These are phyloP conservation scores for Fusarium algeriense DNA, from an alignment of 2,329 filamentous ascomycete genomes.

Conservation along the genomic window DNA sequence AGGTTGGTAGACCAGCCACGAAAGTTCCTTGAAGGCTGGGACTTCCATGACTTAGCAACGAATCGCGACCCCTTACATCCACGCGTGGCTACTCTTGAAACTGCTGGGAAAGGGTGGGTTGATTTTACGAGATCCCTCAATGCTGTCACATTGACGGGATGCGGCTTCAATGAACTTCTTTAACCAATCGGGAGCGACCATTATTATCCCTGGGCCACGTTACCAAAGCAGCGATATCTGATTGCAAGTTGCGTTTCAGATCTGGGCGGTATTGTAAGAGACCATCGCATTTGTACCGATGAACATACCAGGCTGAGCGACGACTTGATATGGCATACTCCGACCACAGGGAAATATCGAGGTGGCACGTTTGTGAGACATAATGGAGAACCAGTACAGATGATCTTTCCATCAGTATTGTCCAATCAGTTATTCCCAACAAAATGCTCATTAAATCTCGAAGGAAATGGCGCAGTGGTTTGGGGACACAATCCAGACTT, in stretches of 20 bases:
- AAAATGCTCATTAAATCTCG: accelerated
- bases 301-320: not conserved
- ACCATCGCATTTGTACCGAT: not conserved
- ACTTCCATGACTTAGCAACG: not conserved
- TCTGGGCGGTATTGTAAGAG: not conserved
- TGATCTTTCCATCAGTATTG: not conserved
- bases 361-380: accelerated
- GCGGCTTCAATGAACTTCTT: not conserved
- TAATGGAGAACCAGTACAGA: not conserved
- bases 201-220: not conserved
- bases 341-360: accelerated
- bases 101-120: not conserved
- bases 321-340: not conserved
- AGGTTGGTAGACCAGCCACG: accelerated
- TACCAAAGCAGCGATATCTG: accelerated
- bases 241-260: not conserved
- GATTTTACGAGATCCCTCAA: accelerated
- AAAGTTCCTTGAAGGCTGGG: not conserved
- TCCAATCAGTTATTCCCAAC: accelerated
- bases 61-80: not conserved
- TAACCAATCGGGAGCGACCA: accelerated
- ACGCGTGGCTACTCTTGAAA: accelerated
- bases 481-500: not conserved
- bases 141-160: accelerated
- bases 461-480: not conserved